A percentile compares a stretch with the other conserved stretches of the same genome.
These are phyloP conservation scores for Pseudocercospora eumusae DNA, from an alignment of 2,329 filamentous ascomycete genomes.

Conservation along the genomic window DNA sequence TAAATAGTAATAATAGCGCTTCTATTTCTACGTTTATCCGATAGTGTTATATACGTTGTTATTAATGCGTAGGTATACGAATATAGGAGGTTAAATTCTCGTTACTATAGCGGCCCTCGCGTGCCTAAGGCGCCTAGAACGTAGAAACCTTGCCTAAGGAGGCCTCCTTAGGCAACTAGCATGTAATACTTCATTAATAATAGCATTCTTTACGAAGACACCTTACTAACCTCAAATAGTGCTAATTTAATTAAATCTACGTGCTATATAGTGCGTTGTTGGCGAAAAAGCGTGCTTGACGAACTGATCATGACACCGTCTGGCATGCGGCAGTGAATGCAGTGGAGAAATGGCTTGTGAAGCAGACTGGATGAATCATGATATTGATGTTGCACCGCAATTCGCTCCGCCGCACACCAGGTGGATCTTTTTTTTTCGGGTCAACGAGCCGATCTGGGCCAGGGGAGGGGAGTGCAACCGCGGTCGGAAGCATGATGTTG, in stretches of 20 bases:
- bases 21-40: not conserved
- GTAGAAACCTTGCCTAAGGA: not conserved
- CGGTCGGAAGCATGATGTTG: not conserved
- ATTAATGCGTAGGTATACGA: not conserved
- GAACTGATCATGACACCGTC: not conserved
- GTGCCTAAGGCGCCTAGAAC: not conserved
- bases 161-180: not conserved
- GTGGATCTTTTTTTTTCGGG: not conserved
- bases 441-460: not conserved
- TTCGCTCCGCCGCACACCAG: not conserved
- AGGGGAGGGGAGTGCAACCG: not conserved
- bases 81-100: not conserved
- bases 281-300: not conserved
- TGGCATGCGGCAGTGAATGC: not conserved
- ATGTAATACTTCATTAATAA: not conserved
- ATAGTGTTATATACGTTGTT: not conserved
- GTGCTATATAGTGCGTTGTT: not conserved
- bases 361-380: no score
- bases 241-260: not conserved
- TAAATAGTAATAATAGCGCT: not conserved
- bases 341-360: not conserved
- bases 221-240: not conserved
- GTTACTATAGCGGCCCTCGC: not conserved
- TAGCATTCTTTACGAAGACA: constrained; percentile 1
- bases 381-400: not conserved